Conservation (phyloP, 192 early-diverging fungal genomes). For the Geosiphon pyriformis region DNA sequence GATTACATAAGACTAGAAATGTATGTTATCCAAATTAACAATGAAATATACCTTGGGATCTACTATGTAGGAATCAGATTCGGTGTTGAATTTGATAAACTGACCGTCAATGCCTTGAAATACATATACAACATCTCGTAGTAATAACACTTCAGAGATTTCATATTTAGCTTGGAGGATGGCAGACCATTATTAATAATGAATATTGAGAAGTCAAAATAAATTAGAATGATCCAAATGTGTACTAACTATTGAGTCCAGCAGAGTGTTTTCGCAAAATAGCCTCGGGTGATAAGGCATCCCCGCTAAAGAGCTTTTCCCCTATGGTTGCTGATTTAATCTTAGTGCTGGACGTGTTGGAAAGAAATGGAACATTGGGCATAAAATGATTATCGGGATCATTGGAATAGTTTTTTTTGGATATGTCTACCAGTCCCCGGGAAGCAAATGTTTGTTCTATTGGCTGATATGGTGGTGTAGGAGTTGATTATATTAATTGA, state of each 20-base stretch:
- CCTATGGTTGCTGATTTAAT: not conserved
- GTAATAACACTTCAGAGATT: slow-evolving; percentile 54
- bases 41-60: slow-evolving; percentile 39
- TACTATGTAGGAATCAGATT: slow-evolving; percentile 47
- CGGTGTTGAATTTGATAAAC: slow-evolving; percentile 61
- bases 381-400: slow-evolving; percentile 9
- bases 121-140: slow-evolving; percentile 85
- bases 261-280: slow-evolving; percentile 5
- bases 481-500: not conserved
- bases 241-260: not conserved
- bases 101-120: slow-evolving; percentile 93
- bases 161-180: slow-evolving; percentile 28
- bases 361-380: not conserved
- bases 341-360: not conserved
- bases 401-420: slow-evolving; percentile 8
- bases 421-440: slow-evolving; percentile 17
- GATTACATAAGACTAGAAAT: not conserved
- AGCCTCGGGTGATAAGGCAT: not conserved
- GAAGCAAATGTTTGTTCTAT: slow-evolving; percentile 19
- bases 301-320: not conserved
- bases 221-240: not conserved
- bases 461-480: slow-evolving; percentile 2
- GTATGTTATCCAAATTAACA: not conserved
- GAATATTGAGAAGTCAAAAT: slow-evolving; percentile 1
- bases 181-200: too few species aligned